phyloP scores from a whole-genome alignment of 2,329 filamentous ascomycete species.

The Phaeosphaeriaceae sp. region DNA sequence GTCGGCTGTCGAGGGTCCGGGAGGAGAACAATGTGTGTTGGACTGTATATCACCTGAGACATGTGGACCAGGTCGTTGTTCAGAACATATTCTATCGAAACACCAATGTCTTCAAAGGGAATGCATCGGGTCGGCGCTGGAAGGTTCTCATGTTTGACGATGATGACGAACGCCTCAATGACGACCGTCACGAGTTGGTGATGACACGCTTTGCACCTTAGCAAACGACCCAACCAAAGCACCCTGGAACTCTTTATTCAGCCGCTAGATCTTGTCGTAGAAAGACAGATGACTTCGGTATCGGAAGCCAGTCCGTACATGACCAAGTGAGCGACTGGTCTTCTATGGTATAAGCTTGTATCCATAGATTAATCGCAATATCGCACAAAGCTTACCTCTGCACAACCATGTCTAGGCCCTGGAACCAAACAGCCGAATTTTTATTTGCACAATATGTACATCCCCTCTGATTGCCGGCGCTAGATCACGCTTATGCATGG shows the following conservation, averaged over 20 bases:
- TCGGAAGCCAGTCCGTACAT: neutral
- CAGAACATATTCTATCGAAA: slow-evolving; percentile 12
- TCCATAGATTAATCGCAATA: slow-evolving; percentile 4
- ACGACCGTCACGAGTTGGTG: slow-evolving; percentile 16
- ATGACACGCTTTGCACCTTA: slow-evolving; percentile 8
- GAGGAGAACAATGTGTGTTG: slow-evolving; percentile 11
- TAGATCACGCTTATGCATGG: neutral
- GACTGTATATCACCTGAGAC: slow-evolving; percentile 9
- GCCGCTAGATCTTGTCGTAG: no score
- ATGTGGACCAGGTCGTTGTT: slow-evolving; percentile 17
- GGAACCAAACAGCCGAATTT: slow-evolving; percentile 1
- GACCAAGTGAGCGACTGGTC: neutral
- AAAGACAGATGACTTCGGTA: no score
- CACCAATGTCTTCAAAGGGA: neutral
- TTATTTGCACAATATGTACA: slow-evolving; percentile 4
- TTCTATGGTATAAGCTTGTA: slow-evolving; percentile 7
- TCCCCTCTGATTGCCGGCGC: slow-evolving; percentile 9
- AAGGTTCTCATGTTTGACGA: slow-evolving; percentile 10
- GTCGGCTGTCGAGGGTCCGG: neutral
- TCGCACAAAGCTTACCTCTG: slow-evolving; percentile 2
- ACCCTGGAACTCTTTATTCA: no score
- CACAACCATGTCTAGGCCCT: neutral
- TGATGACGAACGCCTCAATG: neutral
- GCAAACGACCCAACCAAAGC: no score
- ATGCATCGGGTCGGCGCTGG: slow-evolving; percentile 6